phyloP scores from a whole-genome alignment of 495 filamentous ascomycete species.

The Talaromyces trachyspermus region DNA sequence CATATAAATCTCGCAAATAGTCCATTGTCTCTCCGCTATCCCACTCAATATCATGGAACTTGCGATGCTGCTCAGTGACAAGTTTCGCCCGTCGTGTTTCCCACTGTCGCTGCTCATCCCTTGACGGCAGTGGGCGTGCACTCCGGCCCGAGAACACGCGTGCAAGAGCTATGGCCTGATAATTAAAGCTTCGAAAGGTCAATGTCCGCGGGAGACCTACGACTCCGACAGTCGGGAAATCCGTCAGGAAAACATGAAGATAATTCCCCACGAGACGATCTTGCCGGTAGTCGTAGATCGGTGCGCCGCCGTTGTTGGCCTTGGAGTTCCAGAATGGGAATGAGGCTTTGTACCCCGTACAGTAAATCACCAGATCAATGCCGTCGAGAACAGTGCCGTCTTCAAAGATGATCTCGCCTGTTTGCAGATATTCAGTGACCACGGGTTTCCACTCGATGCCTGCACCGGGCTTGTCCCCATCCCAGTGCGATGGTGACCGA shows the following conservation, averaged over 20 bases:
- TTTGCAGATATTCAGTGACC: constrained; percentile 23
- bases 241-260: constrained; percentile 38
- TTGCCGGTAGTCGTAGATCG: constrained; percentile 33
- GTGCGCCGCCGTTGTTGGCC: constrained; percentile 27
- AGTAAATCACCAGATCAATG: constrained; percentile 41
- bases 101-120: constrained; percentile 31
- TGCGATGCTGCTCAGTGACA: constrained; percentile 17
- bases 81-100: constrained; percentile 22
- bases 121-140: constrained; percentile 19
- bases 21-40: constrained; percentile 35
- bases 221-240: constrained; percentile 31
- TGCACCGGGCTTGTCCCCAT: constrained; percentile 28
- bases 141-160: constrained; percentile 34
- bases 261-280: constrained; percentile 26
- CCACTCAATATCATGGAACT: constrained; percentile 44
- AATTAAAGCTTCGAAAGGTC: constrained; percentile 44
- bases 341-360: constrained; percentile 40
- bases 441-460: constrained; percentile 41
- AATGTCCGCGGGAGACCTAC: constrained; percentile 37
- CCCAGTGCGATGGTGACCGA: constrained; percentile 35
- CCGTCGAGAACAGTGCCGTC: constrained; percentile 32
- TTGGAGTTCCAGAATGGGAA: constrained; percentile 42
- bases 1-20: constrained; percentile 32
- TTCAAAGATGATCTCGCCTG: constrained; percentile 34
- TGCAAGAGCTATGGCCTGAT: constrained; percentile 42